These are phyloP conservation scores for Onygenales sp. DNA, from an alignment of 2,329 filamentous ascomycete genomes.

Conservation along the genomic window DNA sequence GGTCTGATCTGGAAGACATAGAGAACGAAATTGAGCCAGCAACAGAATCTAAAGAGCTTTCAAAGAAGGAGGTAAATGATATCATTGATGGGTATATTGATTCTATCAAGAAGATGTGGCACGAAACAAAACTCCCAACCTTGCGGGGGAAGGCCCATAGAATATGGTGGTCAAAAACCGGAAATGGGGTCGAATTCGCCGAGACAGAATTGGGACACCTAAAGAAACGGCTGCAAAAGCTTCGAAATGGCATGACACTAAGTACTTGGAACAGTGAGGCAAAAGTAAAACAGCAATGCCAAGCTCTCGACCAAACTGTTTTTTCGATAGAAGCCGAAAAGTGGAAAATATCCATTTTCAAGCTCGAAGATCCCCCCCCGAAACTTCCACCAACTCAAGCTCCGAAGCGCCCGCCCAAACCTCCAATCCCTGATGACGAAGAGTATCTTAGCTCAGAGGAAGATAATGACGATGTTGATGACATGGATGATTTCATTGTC, in stretches of 20 bases:
- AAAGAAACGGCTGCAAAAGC: slow-evolving; percentile 45
- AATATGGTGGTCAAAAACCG: slow-evolving; percentile 50
- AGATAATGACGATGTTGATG: slow-evolving; percentile 9
- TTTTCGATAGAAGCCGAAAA: slow-evolving; percentile 41
- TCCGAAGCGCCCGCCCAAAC: slow-evolving; percentile 3
- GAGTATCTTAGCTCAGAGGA: slow-evolving; percentile 26
- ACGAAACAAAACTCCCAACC: slow-evolving; percentile 46
- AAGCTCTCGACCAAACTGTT: slow-evolving; percentile 55
- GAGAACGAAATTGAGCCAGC: slow-evolving; percentile 39
- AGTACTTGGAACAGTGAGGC: slow-evolving; percentile 44
- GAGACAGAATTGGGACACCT: slow-evolving; percentile 34
- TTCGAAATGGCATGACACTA: slow-evolving; percentile 44
- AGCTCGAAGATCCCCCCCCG: slow-evolving; percentile 22
- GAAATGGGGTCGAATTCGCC: slow-evolving; percentile 37
- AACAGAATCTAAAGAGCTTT: slow-evolving; percentile 19
- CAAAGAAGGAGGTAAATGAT: slow-evolving; percentile 29
- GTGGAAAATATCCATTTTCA: slow-evolving; percentile 38
- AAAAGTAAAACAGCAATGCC: slow-evolving; percentile 48
- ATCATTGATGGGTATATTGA: slow-evolving; percentile 48
- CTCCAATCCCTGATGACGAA: slow-evolving; percentile 12
- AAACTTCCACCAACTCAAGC: slow-evolving; percentile 12
- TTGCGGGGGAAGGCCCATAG: slow-evolving; percentile 47
- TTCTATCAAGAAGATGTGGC: slow-evolving; percentile 47
- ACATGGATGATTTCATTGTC: slow-evolving; percentile 23
- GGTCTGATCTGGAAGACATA: slow-evolving; percentile 55